phyloP scores from a whole-genome alignment of 2,329 filamentous ascomycete species.

The Diaporthe sp. region DNA sequence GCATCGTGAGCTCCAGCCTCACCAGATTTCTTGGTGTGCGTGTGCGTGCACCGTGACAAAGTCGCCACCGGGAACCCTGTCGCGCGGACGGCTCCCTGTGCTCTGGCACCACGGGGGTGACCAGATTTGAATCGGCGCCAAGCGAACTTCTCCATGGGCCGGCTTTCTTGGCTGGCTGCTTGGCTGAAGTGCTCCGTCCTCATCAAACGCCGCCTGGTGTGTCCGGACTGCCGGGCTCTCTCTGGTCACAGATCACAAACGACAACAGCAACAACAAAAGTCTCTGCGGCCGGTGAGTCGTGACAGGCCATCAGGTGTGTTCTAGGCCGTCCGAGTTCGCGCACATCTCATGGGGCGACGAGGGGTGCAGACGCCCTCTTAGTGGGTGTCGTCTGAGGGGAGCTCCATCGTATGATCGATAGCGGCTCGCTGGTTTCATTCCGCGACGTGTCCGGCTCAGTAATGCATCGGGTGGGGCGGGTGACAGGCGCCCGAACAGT shows the following conservation, averaged over 20 bases:
- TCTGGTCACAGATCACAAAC: background rate
- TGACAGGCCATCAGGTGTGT: background rate
- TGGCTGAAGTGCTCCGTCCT: background rate
- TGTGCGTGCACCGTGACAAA: constrained; percentile 16
- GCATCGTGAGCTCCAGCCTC: constrained; percentile 27
- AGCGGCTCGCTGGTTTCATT: constrained; percentile 34
- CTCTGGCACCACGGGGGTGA: constrained; percentile 5
- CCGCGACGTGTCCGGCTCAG: constrained; percentile 33
- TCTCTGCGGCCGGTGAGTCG: constrained; percentile 7
- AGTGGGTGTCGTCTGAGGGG: constrained; percentile 27
- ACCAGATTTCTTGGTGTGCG: background rate
- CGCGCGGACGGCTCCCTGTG: background rate
- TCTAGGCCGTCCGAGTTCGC: constrained; percentile 28
- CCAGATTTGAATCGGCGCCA: constrained; percentile 27
- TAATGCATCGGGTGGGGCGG: constrained; percentile 20
- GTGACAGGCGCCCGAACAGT: constrained; percentile 32
- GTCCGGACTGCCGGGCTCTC: background rate
- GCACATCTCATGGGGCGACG: background rate
- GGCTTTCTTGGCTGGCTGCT: background rate
- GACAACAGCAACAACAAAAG: background rate
- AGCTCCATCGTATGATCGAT: constrained; percentile 30
- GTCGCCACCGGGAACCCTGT: constrained; percentile 29
- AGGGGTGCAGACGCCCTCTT: constrained; percentile 25
- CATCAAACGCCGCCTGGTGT: background rate
- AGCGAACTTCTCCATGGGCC: background rate